These are phyloP conservation scores for Pseudotulostoma volvatum DNA, from an alignment of 495 filamentous ascomycete genomes.

Conservation along the genomic window DNA sequence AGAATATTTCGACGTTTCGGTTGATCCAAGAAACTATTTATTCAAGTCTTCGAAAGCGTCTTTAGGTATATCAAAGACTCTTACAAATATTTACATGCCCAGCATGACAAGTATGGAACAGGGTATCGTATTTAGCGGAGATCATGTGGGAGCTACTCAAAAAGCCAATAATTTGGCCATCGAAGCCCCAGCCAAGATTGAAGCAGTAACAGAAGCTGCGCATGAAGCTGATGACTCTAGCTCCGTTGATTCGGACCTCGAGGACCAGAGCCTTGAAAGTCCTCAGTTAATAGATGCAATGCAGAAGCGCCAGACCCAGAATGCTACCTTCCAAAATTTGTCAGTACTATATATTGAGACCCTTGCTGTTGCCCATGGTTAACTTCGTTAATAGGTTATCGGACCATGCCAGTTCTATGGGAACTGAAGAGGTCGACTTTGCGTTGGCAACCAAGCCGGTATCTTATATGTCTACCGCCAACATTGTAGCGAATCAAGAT, in stretches of 20 bases:
- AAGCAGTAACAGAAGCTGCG: neutral
- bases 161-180: no score
- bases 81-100: no score
- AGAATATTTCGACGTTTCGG: no score
- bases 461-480: constrained; percentile 23
- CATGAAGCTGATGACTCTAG: constrained; percentile 4
- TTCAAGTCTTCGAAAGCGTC: no score
- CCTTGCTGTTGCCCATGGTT: constrained; percentile 4
- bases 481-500: constrained; percentile 29
- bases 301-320: constrained; percentile 32
- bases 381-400: constrained; percentile 26
- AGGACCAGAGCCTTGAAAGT: constrained; percentile 11
- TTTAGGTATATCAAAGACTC: no score
- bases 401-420: constrained; percentile 20
- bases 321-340: constrained; percentile 37
- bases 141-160: no score
- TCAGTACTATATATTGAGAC: constrained; percentile 11
- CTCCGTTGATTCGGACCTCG: constrained; percentile 19
- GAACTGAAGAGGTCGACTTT: constrained; percentile 15
- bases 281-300: constrained; percentile 20
- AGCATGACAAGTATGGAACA: no score
- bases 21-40: no score
- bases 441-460: constrained; percentile 13
- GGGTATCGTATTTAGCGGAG: no score
- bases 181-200: no score